Conservation (phyloP, 2,329 filamentous ascomycete genomes). For the Fusarium metavorans region DNA sequence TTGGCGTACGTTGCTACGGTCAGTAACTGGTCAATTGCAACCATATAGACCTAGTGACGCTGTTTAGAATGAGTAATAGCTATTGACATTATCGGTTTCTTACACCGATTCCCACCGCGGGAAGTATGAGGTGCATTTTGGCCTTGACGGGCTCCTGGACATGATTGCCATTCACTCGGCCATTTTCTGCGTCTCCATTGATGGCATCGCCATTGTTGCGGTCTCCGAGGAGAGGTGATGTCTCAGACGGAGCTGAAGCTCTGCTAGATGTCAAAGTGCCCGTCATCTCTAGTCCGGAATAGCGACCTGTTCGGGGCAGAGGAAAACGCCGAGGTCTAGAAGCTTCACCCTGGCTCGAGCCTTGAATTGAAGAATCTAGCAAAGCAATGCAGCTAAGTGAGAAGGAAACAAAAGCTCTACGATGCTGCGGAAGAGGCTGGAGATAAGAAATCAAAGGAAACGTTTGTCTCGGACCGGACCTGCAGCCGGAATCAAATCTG, state of each 20-base stretch:
- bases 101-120: conserved; percentile 55
- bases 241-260: conserved; percentile 34
- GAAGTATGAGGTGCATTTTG: conserved; percentile 54
- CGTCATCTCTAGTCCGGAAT: conserved; percentile 22
- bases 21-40: conserved; percentile 81
- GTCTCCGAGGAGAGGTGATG: conserved; percentile 45
- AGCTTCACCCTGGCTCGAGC: neutral
- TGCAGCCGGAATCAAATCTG: conserved; percentile 28
- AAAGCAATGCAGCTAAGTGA: neutral
- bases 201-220: neutral
- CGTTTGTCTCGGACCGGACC: conserved; percentile 8
- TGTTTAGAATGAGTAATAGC: conserved; percentile 3
- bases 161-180: neutral
- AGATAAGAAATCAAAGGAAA: neutral
- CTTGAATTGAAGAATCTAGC: neutral
- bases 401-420: neutral
- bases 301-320: neutral
- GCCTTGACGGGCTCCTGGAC: conserved; percentile 38
- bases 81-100: neutral
- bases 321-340: neutral
- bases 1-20: conserved; percentile 82
- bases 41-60: conserved; percentile 71
- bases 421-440: neutral
- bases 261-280: neutral
- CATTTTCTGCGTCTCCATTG: conserved; percentile 29